Evolutionary conservation across 768 basidiomycete species (phyloP), one percentile per base, ranked within the genome.

Genomic region (Amanita inopinata): DNA sequence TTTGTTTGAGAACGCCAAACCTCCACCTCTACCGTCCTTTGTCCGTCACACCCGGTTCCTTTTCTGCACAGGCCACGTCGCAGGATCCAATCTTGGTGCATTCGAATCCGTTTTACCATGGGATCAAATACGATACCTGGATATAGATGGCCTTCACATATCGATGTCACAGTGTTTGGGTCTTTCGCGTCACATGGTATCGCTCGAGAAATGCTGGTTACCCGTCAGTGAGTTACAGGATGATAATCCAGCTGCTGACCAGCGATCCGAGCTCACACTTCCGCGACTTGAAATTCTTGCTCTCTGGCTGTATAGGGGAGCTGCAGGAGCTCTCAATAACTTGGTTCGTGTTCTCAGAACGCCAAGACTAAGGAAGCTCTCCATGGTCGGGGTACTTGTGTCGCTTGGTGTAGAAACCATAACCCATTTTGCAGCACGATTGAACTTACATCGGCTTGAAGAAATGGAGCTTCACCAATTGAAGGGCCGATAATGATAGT

Each of bases 91-190:
- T 15, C 14, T 25, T 42, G 19, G n/a, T n/a, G n/a, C 6, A 33
- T 31, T n/a, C 34, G n/a, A n/a, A n/a, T n/a, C n/a, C n/a, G 32
- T 15, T n/a, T 33, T 33, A 10, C 20, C 40, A n/a, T 33, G 33
- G 40, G 24, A 25, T 8, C 30, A 42, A 2, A 22, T 42, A 22
- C 40, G 32, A 3, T 33, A 42, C 6, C 31, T 42, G 14, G 40
- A 42, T 18, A 19, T 42, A 34, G n/a, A n/a, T n/a, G 33, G 23
- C 31, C 32, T 34, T 12, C 32, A 42, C n/a, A 24, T 42, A 23
- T 14, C 32, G 1, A 31, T 33, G 6, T 18, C 32, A 12, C 40
- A 42, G 10, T 17, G 30, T 3, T 6, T 42, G 9, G 15, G 11
- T 15, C 22, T 42, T 11, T 22, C 34, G 10, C 7, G 0, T 4